Base-by-base conservation (phyloP, 2,329 filamentous ascomycete genomes). In the Chrysoporthe deuterocubensis region DNA sequence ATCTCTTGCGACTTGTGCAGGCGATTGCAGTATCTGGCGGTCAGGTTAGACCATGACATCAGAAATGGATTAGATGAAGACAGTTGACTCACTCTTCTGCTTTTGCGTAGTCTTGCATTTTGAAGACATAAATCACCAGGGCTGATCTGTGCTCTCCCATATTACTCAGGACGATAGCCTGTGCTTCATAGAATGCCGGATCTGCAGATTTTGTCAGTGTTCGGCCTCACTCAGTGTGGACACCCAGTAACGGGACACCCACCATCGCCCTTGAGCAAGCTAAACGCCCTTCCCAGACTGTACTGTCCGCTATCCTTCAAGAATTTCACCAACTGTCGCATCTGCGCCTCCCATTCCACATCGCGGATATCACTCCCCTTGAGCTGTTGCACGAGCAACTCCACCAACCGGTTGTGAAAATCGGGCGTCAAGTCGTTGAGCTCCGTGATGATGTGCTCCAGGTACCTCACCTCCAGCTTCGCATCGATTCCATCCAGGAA, bases 121-220 rank as follows among this genome's bases (percentile, higher is more conserved):
- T 96, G 81, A 97, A 99, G 40, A 98, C 95, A 77, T 97, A 99
- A 64, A 99, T 97, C 76, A 96, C 92, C n/a, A 99, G 82, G 0
- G 96, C 96, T 79, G 98, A 94, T 76, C 93, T 94, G 80, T 99
- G 94, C 74, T 95, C 91, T 7, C 93, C 93, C 92, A 98, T 97
- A 73, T 96, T 96, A 78, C 93, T 94, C 50, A 98, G 87, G 26
- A 98, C 90, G 57, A 98, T 90, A 7, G 96, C 96, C 70, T 95
- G 90, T 1, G 93, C 89, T 77, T 98, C 95, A 78, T 92, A 97
- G 74, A 97, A 97, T 2, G 88, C 84, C 0, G 94, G 84, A 76
- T 97, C 93, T 95, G 71, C 21, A 34, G 7, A 34, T 57, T 61
- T 68, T 32, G 72, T 71, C 67, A 69, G 69, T 40, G 26, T 61